Conservation (phyloP, 768 basidiomycete species). For the Heimioporus sp. region DNA sequence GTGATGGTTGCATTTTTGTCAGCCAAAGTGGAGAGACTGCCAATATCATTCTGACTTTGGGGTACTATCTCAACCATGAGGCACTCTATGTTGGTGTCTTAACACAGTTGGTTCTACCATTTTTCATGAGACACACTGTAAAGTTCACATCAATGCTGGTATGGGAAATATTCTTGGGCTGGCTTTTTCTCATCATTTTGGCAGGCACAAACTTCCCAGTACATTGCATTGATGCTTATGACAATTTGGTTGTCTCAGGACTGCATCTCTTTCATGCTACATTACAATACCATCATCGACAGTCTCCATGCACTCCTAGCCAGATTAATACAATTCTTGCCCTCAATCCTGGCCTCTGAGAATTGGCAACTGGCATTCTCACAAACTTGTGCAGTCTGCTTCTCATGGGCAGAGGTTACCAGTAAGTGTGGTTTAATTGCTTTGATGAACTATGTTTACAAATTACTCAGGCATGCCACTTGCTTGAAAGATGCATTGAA, state of each 20-base stretch:
- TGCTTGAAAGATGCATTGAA: constrained; percentile 98
- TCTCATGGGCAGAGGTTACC: constrained; percentile 98
- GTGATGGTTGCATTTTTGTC: constrained; percentile 94
- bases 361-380: constrained; percentile 76
- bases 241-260: constrained; percentile 98
- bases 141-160: constrained; percentile 99
- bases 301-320: constrained; percentile 85
- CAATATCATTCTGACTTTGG: constrained; percentile 93
- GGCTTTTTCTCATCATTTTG: constrained; percentile 1
- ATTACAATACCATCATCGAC: constrained; percentile 90
- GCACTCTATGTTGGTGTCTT: constrained; percentile 95
- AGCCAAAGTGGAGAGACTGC: constrained; percentile 99
- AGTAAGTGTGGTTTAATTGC: constrained; percentile 47
- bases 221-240: constrained; percentile 97
- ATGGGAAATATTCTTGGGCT: neutral
- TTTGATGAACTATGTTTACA: neutral
- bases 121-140: constrained; percentile 97
- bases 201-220: constrained; percentile 97
- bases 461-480: constrained; percentile 69
- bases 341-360: constrained; percentile 71
- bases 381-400: constrained; percentile 82
- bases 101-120: constrained; percentile 98
- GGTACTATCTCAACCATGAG: constrained; percentile 95
- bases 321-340: constrained; percentile 88
- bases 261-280: constrained; percentile 87